Percentiles rank a stretch among this genome's conserved stretches.
These are phyloP conservation scores for Colletotrichum truncatum DNA, from an alignment of 2,329 filamentous ascomycete genomes.

Conservation along the genomic window DNA sequence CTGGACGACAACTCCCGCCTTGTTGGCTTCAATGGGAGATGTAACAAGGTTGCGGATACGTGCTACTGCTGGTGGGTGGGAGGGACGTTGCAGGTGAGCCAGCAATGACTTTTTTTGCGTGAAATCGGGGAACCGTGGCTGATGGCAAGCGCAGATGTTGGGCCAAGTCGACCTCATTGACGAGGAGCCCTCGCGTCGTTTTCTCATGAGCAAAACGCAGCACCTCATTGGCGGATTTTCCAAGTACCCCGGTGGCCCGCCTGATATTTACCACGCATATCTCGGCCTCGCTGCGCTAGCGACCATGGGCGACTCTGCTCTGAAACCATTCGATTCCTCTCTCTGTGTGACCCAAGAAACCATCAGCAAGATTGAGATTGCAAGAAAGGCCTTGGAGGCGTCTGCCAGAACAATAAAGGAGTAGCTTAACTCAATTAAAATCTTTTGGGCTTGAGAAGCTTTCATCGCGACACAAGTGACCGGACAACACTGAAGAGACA, in stretches of 20 bases:
- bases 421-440: not conserved
- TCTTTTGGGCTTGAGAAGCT: too few species aligned
- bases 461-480: too few species aligned
- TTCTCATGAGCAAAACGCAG: slow-evolving; percentile 86
- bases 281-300: slow-evolving; percentile 85
- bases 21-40: slow-evolving; percentile 88
- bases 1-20: slow-evolving; percentile 48
- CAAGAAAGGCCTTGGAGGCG: slow-evolving; percentile 49
- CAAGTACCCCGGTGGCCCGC: slow-evolving; percentile 74
- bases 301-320: slow-evolving; percentile 73
- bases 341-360: slow-evolving; percentile 78
- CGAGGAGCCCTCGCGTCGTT: slow-evolving; percentile 70
- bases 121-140: slow-evolving; percentile 40
- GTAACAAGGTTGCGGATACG: slow-evolving; percentile 92
- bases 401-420: not conserved
- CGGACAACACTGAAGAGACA: not conserved
- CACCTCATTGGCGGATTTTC: slow-evolving; percentile 85
- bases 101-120: slow-evolving; percentile 39
- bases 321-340: slow-evolving; percentile 78
- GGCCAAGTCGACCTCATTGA: slow-evolving; percentile 67
- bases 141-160: slow-evolving; percentile 62
- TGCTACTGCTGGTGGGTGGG: slow-evolving; percentile 96
- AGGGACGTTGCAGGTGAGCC: slow-evolving; percentile 68
- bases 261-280: slow-evolving; percentile 89
- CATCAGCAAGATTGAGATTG: slow-evolving; percentile 57